Evolutionary conservation across 768 basidiomycete species (phyloP), one percentile per base, ranked within the genome.

Genomic region (Pilatotrama ljubarskyi): DNA sequence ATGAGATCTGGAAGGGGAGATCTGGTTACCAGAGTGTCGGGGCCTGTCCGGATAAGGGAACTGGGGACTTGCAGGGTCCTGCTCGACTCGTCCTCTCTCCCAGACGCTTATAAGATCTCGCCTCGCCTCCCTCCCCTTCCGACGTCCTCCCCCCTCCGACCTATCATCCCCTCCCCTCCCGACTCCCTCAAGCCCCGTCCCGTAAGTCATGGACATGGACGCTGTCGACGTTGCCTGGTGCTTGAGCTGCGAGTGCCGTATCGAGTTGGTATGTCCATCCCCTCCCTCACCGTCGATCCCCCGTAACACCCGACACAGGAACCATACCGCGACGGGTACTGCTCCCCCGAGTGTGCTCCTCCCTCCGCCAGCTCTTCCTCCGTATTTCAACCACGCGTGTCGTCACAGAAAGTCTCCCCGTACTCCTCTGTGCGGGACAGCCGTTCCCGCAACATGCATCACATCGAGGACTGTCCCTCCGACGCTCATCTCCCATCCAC

Each of bases 211-310:
- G 20, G 53, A 15, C 25, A 67, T 68, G 68, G 64, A 64, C 65
- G 71, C 74, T 66, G 84, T 87, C 80, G 87, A 88, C 73, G 79
- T 81, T 64, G 82, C 88, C 76, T 88, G 85, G 85, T 91, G 88
- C 70, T 76, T 90, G 64, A 76, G 78, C 55, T 91, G 88, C 77
- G 78, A 80, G 64, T 78, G 80, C 63, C 81, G 79, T 64, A 72
- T 86, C 63, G 87, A 66, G 17, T 83, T 70, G 37, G 84, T 82
- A 47, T 49, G 55, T 46, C 38, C 59, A 53, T 41, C 22, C 35
- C 26, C 38, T 32, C 38, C n/a, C 61, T 20, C 49, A 41, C 29
- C 57, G 5, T 53, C 43, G 35, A 56, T 38, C 52, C 41, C n/a
- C 36, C 63, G 59, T 71, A 66, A 62, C 68, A n/a, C 46, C n/a